Conservation (phyloP, 2,329 filamentous ascomycete species). For the Fusarium graminum region DNA sequence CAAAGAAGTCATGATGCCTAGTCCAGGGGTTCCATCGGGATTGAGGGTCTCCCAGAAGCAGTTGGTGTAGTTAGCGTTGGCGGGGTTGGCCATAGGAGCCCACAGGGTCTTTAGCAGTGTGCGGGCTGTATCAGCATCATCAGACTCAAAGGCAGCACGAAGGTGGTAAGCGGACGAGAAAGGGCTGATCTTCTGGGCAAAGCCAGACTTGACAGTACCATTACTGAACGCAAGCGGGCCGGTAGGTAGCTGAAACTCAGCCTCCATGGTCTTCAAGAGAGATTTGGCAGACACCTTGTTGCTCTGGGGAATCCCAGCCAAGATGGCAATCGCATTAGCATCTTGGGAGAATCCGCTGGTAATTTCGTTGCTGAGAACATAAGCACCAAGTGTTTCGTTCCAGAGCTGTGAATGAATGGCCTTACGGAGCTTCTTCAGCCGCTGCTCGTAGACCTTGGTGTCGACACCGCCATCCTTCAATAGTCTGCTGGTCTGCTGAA, state of each 20-base stretch:
- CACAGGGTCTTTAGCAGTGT: background rate
- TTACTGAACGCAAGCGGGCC: constrained; percentile 12
- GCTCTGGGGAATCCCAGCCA: background rate
- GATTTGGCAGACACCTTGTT: background rate
- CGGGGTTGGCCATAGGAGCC: background rate
- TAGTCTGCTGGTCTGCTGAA: background rate
- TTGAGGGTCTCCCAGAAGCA: constrained; percentile 19
- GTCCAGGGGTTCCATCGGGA: background rate
- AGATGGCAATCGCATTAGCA: background rate
- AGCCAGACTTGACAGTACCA: background rate
- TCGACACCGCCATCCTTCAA: background rate
- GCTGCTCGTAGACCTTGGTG: background rate
- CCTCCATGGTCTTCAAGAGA: background rate
- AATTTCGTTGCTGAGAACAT: background rate
- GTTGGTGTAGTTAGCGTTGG: background rate
- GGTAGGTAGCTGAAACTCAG: background rate
- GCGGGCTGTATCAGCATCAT: fast-evolving
- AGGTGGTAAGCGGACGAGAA: constrained; percentile 8
- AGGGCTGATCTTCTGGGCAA: constrained; percentile 20
- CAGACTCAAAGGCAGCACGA: constrained; percentile 1
- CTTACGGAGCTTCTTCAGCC: background rate
- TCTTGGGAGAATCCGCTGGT: background rate
- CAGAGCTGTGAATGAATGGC: background rate
- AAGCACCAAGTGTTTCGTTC: background rate
- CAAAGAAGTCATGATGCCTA: background rate